A percentile compares a stretch with the other conserved stretches of the same genome.
Evolutionary conservation across 202 grass and related monocot genomes (phyloP).

Genomic region (Bolboschoenoplectus hybrid): DNA sequence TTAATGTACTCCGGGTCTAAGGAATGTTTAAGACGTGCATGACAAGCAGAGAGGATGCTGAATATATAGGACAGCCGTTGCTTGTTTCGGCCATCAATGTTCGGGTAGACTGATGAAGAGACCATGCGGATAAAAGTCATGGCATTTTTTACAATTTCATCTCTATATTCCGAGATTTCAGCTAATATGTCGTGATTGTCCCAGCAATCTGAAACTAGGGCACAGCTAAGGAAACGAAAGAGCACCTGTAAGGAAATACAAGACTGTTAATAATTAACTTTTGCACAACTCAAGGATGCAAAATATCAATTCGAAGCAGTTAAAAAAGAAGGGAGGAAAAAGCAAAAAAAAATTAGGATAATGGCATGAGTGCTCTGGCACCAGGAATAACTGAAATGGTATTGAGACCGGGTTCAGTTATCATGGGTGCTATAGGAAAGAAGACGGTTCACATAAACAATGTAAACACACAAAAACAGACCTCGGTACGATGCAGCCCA

Average conservation of each 20-base stretch:
- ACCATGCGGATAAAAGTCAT: constrained; percentile 81
- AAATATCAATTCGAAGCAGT: not conserved
- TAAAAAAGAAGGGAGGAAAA: not conserved
- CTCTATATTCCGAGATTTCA: constrained; percentile 87
- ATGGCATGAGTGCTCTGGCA: not conserved
- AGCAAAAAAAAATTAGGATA: not conserved
- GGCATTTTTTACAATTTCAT: constrained; percentile 78
- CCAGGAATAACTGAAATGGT: not conserved
- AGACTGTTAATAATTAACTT: constrained; percentile 34
- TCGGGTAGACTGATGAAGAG: constrained; percentile 68
- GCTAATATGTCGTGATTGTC: constrained; percentile 78
- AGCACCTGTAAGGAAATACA: constrained; percentile 69
- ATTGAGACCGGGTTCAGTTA: not conserved
- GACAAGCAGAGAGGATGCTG: constrained; percentile 84
- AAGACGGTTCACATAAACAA: not conserved
- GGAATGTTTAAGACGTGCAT: constrained; percentile 58
- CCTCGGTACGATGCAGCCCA: constrained; percentile 77
- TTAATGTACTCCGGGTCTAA: constrained; percentile 54
- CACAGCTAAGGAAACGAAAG: constrained; percentile 72
- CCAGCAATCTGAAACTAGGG: constrained; percentile 85
- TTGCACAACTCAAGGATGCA: constrained; percentile 12
- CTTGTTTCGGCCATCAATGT: constrained; percentile 84
- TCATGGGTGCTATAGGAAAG: not conserved
- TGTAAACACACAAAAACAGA: not conserved
- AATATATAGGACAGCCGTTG: constrained; percentile 86